phyloP scores from a whole-genome alignment of 495 filamentous ascomycete species.

The Hapsidospora chrysogenum region DNA sequence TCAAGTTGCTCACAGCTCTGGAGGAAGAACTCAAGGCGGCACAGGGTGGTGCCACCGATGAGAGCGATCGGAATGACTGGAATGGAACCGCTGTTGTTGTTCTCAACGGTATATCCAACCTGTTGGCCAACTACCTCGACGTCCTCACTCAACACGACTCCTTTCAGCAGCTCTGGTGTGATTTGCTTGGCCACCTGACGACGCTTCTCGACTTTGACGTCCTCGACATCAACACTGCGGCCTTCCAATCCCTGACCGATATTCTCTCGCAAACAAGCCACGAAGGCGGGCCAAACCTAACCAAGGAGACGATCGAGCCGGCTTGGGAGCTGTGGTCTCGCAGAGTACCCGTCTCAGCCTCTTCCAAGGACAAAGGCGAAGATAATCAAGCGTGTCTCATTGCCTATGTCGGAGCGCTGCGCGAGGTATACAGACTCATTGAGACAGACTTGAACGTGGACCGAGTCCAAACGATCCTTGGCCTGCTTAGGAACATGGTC shows the following conservation, averaged over 20 bases:
- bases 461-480: constrained; percentile 43
- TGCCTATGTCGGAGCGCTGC: constrained; percentile 61
- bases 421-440: constrained; percentile 69
- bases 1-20: constrained; percentile 50
- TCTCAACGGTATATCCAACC: constrained; percentile 46
- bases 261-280: constrained; percentile 41
- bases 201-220: constrained; percentile 39
- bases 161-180: constrained; percentile 49
- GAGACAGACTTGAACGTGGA: constrained; percentile 41
- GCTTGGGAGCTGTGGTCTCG: constrained; percentile 62
- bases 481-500: constrained; percentile 39
- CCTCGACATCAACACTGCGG: constrained; percentile 54
- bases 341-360: constrained; percentile 33
- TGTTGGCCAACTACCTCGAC: constrained; percentile 53
- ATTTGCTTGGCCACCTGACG: constrained; percentile 49
- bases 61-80: constrained; percentile 40
- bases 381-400: constrained; percentile 62
- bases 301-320: constrained; percentile 38
- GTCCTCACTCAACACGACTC: constrained; percentile 35
- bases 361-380: constrained; percentile 14
- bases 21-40: constrained; percentile 23
- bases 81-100: constrained; percentile 63
- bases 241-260: constrained; percentile 48
- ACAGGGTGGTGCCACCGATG: constrained; percentile 9
- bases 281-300: constrained; percentile 31